These are phyloP conservation scores for Boletus edulis DNA, from an alignment of 768 basidiomycete genomes.

Conservation along the genomic window DNA sequence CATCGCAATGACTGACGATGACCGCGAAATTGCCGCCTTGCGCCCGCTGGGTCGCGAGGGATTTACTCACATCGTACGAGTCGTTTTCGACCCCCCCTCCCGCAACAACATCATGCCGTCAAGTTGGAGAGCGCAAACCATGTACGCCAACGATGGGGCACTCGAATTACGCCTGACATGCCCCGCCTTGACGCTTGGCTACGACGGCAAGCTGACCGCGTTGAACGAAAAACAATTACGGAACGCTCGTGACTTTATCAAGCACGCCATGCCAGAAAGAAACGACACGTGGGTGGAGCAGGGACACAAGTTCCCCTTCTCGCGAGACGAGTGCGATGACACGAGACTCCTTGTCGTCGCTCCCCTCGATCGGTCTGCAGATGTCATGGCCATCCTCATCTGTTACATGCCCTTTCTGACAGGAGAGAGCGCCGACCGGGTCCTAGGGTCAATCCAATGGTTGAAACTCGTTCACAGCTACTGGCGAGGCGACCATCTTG, in stretches of 20 bases:
- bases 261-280: not conserved
- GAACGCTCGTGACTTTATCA: not conserved
- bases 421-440: not conserved
- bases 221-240: not conserved
- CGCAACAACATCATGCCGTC: not conserved
- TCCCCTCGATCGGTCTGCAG: not conserved
- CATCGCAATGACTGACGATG: constrained; percentile 1
- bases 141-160: no score
- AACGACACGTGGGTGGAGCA: not conserved
- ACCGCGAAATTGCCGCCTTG: constrained; percentile 1
- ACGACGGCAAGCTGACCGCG: not conserved
- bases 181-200: not conserved
- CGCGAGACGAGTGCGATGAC: not conserved
- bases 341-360: not conserved
- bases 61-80: not conserved
- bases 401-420: not conserved
- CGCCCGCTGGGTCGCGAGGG: not conserved
- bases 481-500: not conserved
- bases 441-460: not conserved
- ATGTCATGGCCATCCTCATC: not conserved
- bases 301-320: not conserved
- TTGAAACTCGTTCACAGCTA: no score
- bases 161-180: not conserved
- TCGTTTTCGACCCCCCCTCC: no score
- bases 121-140: not conserved